phyloP scores from a whole-genome alignment of 1,284 basidiomycete species.

The Singerocomus inundabilis region DNA sequence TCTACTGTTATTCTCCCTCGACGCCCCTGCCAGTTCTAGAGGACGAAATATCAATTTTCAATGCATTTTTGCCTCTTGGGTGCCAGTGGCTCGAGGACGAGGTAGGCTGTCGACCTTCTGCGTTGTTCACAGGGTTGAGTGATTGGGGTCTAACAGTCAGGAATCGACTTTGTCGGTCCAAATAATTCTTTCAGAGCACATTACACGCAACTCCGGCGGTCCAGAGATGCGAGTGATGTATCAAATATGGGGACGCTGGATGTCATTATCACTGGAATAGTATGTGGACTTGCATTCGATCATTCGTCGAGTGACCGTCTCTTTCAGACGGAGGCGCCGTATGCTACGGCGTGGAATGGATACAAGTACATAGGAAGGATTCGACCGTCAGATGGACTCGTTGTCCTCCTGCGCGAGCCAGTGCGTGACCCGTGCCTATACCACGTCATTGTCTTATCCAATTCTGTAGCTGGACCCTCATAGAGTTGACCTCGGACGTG shows the following conservation, averaged over 20 bases:
- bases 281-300: conserved; percentile 26
- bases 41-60: conserved; percentile 29
- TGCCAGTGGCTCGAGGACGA: conserved; percentile 36
- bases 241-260: conserved; percentile 31
- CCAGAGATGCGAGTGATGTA: conserved; percentile 14
- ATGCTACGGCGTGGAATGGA: conserved; percentile 48
- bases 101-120: conserved; percentile 26
- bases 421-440: conserved; percentile 33
- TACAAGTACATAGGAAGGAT: conserved; percentile 34
- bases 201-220: conserved; percentile 31
- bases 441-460: background rate
- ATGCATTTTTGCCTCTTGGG: conserved; percentile 47
- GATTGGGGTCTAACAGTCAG: conserved; percentile 32
- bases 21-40: conserved; percentile 29
- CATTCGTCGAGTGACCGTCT: conserved; percentile 9
- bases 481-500: conserved; percentile 34
- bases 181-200: conserved; percentile 35
- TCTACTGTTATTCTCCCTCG: conserved; percentile 37
- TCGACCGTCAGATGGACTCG: conserved; percentile 36
- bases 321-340: conserved; percentile 44
- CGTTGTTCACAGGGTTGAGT: conserved; percentile 6
- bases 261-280: conserved; percentile 51
- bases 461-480: conserved; percentile 27
- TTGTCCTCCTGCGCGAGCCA: conserved; percentile 38
- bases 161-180: conserved; percentile 41